Conservation (phyloP, 192 early-diverging fungal genomes). For the Linnemannia exigua region DNA sequence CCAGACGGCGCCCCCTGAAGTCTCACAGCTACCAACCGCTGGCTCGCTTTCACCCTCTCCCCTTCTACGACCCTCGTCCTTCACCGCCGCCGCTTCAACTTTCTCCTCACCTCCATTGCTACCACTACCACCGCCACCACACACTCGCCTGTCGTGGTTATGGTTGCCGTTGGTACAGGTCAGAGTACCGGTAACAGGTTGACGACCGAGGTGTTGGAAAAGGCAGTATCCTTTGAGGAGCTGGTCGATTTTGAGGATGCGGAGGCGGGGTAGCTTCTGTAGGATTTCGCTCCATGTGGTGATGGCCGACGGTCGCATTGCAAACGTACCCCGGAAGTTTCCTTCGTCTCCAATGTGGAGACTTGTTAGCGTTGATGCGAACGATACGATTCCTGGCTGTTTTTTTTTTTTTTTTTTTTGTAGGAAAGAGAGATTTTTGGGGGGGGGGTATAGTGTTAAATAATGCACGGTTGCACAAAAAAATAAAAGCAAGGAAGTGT, state of each 20-base stretch:
- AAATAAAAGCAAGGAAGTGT: not conserved
- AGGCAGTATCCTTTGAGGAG: constrained; percentile 18
- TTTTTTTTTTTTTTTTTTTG: too few species aligned
- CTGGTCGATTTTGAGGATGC: constrained; percentile 29
- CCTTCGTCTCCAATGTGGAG: constrained; percentile 30
- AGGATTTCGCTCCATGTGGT: constrained; percentile 26
- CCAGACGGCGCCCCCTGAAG: not conserved
- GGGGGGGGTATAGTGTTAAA: too few species aligned
- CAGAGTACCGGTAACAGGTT: not conserved
- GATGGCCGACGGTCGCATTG: not conserved
- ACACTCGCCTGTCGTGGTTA: too few species aligned
- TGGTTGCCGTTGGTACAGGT: not conserved
- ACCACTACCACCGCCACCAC: too few species aligned
- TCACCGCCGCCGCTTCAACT: not conserved
- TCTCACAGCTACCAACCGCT: not conserved
- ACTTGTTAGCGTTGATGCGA: constrained; percentile 28
- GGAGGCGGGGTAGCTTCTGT: constrained; percentile 9
- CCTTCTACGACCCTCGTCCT: not conserved
- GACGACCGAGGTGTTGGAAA: constrained; percentile 30
- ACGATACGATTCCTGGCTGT: not conserved
- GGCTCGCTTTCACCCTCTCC: not conserved
- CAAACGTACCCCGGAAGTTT: not conserved
- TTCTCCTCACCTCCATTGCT: too few species aligned
- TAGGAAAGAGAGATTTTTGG: not conserved
- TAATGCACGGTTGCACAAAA: not conserved